Percentiles rank a stretch among this genome's conserved stretches.
phyloP scores from a whole-genome alignment of 2,329 filamentous ascomycete species.

The Ceratocystis variospora region DNA sequence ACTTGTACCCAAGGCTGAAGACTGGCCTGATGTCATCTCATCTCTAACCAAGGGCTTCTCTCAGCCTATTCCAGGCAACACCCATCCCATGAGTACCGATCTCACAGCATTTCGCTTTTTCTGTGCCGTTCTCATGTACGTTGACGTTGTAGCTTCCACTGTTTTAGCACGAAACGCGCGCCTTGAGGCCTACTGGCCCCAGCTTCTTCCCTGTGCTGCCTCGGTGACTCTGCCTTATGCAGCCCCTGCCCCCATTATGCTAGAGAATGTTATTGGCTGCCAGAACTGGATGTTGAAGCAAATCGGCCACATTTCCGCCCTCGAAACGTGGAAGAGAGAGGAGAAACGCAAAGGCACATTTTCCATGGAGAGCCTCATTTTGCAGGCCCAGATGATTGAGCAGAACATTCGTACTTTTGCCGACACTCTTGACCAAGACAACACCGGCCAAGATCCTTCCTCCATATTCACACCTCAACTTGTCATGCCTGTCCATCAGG shows the following conservation, averaged over 20 bases:
- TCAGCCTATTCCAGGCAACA: conserved; percentile 25
- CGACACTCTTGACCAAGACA: conserved; percentile 21
- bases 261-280: conserved; percentile 41
- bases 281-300: conserved; percentile 43
- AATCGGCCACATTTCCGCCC: conserved; percentile 39
- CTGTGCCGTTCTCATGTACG: conserved; percentile 33
- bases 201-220: conserved; percentile 27
- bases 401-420: conserved; percentile 27
- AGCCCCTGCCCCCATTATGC: conserved; percentile 26
- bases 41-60: conserved; percentile 27
- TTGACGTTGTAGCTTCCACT: conserved; percentile 38
- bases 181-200: conserved; percentile 30
- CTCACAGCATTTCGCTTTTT: conserved; percentile 37
- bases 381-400: conserved; percentile 32
- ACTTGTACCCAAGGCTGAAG: conserved; percentile 28
- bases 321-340: conserved; percentile 43
- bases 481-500: conserved; percentile 17
- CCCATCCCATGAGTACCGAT: conserved; percentile 32
- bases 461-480: conserved; percentile 9
- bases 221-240: conserved; percentile 15
- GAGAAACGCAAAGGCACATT: conserved; percentile 32
- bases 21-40: conserved; percentile 29
- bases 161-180: conserved; percentile 32
- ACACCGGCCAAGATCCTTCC: conserved; percentile 7
- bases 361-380: conserved; percentile 33